phyloP scores from a whole-genome alignment of 805 yeast genomes.

The Komagataella populi region DNA sequence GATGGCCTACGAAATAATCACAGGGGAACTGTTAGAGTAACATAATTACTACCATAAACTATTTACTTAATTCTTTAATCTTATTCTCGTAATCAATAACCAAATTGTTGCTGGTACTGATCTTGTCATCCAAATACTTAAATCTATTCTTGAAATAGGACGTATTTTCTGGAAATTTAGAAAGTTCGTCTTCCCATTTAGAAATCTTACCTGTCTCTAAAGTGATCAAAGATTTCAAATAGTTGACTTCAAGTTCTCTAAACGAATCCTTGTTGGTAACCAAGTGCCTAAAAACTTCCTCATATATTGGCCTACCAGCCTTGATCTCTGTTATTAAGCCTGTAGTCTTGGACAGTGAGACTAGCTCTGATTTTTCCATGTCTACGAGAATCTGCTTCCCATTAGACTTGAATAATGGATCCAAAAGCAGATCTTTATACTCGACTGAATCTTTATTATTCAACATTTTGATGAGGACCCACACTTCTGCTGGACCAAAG shows the following conservation, averaged over 20 bases:
- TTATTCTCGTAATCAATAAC: constrained; percentile 33
- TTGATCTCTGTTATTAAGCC: constrained; percentile 55
- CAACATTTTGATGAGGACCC: constrained; percentile 64
- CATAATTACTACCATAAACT: constrained; percentile 6
- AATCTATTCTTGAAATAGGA: constrained; percentile 49
- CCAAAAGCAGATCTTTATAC: constrained; percentile 37
- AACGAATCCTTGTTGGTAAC: constrained; percentile 40
- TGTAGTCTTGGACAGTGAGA: constrained; percentile 58
- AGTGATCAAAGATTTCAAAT: constrained; percentile 37
- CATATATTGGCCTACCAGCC: constrained; percentile 78
- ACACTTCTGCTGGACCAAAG: constrained; percentile 64
- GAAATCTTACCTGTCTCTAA: constrained; percentile 50
- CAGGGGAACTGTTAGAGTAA: constrained; percentile 2
- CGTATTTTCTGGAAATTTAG: constrained; percentile 35
- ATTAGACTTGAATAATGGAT: constrained; percentile 45
- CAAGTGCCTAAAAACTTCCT: constrained; percentile 65
- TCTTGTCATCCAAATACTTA: constrained; percentile 53
- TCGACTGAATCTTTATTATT: constrained; percentile 31
- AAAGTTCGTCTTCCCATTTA: constrained; percentile 60
- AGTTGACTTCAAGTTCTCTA: constrained; percentile 51
- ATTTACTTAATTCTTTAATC: constrained; percentile 17
- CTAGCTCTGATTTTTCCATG: constrained; percentile 69
- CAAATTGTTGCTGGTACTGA: constrained; percentile 41
- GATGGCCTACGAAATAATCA: constrained; percentile 51
- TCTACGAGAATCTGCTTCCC: constrained; percentile 46